Evolutionary conservation across 2,329 filamentous ascomycete genomes (phyloP), one percentile per base, ranked within the genome.

Genomic region (Pseudogymnoascus sp.): DNA sequence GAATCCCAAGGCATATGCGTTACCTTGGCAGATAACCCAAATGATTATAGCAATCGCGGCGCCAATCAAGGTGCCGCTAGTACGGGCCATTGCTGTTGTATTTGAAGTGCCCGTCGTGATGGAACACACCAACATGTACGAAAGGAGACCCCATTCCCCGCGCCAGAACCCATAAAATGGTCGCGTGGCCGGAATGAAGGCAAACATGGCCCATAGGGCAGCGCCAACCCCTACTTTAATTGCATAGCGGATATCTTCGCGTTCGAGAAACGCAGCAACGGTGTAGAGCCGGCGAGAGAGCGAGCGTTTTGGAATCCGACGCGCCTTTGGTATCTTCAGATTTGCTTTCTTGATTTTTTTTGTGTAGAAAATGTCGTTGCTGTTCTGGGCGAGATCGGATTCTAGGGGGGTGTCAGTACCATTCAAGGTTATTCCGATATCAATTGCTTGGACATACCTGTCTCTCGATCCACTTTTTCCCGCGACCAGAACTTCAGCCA

Each of bases 51-150:
- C 90, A 65, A 87, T 87, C 1, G 82, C 72, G 5, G 91, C 92
- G 15, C 94, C 94, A 37, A 95, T 79, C 35, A 91, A 80, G 1
- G 93, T 99, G 62, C 93, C 94, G 7, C 90, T 79, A 71, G 97
- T 93, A 67, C 94, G 87, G 58, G 92, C 86, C 70, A 87, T 86
- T 3, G 92, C 92, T 0, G 93, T 97, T 1, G 93, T 96, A 73
- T 97, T 99, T 25, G 92, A 90, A 6, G 94, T 92, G 29, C 94
- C 94, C 21, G 97, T 93, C 0, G 93, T 99, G 92, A 97, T 97
- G 37, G 90, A 92, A 72, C 92, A 96, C 25, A 99, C 94, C 71
- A 97, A 86, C 93, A 97, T 97, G 78, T 96, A 97, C 0, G 92
- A 96, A 61, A 99, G 75, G 1, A 99, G 80, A 21, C 94, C 94